phyloP scores from a whole-genome alignment of 2,329 filamentous ascomycete species.

The Drechslera avenae region DNA sequence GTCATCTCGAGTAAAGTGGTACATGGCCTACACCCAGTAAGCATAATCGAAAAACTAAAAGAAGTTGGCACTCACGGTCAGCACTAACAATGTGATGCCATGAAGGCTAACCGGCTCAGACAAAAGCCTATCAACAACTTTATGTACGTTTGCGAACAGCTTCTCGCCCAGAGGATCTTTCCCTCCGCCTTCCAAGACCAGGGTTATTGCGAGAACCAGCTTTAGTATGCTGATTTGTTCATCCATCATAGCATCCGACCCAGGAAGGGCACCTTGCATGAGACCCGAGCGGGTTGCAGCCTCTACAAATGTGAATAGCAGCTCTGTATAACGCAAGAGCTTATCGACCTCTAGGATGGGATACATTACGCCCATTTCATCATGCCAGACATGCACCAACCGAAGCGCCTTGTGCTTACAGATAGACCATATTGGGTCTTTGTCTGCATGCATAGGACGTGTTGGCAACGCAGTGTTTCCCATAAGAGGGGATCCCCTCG shows the following conservation, averaged over 20 bases:
- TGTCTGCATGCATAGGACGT: slow-evolving; percentile 50
- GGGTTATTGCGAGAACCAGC: slow-evolving; percentile 77
- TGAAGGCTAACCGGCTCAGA: slow-evolving; percentile 63
- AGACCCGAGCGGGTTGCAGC: slow-evolving; percentile 65
- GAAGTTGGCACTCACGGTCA: slow-evolving; percentile 54
- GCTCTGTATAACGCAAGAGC: slow-evolving; percentile 71
- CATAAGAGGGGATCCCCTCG: slow-evolving; percentile 51
- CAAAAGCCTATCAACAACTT: slow-evolving; percentile 68
- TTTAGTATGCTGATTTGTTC: slow-evolving; percentile 76
- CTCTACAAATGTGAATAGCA: slow-evolving; percentile 75
- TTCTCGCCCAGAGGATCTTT: slow-evolving; percentile 74
- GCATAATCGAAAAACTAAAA: not conserved
- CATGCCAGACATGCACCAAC: slow-evolving; percentile 79
- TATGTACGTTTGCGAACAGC: slow-evolving; percentile 77
- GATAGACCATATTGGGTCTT: slow-evolving; percentile 82
- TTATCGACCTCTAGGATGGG: slow-evolving; percentile 78
- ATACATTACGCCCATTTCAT: slow-evolving; percentile 92
- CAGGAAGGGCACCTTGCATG: slow-evolving; percentile 59
- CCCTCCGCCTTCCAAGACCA: slow-evolving; percentile 79
- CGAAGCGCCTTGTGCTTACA: slow-evolving; percentile 79
- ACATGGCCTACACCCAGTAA: slow-evolving; percentile 63
- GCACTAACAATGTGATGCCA: slow-evolving; percentile 62
- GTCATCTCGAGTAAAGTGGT: slow-evolving; percentile 84
- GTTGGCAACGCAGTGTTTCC: slow-evolving; percentile 21
- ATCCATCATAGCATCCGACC: slow-evolving; percentile 65